Evolutionary conservation across 2,329 filamentous ascomycete species (phyloP), one percentile per base, ranked within the genome.

Genomic region (Colletotrichum filicis): DNA sequence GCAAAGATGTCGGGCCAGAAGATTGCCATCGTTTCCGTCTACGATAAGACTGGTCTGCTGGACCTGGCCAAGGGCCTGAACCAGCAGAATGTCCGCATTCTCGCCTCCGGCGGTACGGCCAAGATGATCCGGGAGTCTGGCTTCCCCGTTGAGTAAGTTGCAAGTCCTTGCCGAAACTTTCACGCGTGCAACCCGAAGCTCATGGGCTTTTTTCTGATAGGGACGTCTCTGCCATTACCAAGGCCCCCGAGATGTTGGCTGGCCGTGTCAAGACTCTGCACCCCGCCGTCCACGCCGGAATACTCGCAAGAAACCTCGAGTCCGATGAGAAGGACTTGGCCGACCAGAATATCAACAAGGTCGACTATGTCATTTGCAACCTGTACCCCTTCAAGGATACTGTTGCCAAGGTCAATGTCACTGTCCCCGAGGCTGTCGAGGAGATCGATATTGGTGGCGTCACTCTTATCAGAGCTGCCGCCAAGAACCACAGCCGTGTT

Each of bases 301-400:
- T 99, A 78, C 92, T 99, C 75, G 97, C 97, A 74, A 94, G 97
- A 76, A 92, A 98, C 84, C 92, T 98, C 77, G 95, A 94, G 77
- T 96, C 95, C 16, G 97, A 99, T 85, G 95, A 98, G 86, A 97
- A 98, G 85, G 97, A 99, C 81, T 92, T 99, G 62, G 95, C 94
- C 64, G 94, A 97, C 83, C 95, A 97, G 86, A 97, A 95, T 85
- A 98, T 98, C 83, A 90, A 94, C 87, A 97, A 97, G 87, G 95
- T 98, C 73, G 95, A 97, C 89, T 97, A 93, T 79, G 95, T 98
- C 78, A 93, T 99, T 82, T 98, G 97, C 92, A 99, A 99, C 87
- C 90, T 99, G 68, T 98, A 99, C 85, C 97, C 97, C 14, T 99
- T 99, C 92, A 98, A 98, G 88, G 95, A 98, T 83, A 99, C 97